Conservation (phyloP, 768 basidiomycete species). For the Stropharia rugosoannulata region DNA sequence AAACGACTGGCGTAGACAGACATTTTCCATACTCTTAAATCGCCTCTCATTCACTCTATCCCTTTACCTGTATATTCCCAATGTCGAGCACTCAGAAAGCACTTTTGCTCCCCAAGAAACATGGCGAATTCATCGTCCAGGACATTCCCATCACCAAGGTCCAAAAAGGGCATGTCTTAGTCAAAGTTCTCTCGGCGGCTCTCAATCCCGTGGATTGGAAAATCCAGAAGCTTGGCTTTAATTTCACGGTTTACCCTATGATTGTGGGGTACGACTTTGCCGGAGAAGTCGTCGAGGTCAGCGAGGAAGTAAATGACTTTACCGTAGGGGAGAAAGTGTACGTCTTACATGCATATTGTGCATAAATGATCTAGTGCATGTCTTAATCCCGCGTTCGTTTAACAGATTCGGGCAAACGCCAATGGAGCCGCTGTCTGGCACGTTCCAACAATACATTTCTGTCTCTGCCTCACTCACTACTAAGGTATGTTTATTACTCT, state of each 20-base stretch:
- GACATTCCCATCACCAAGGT: slow-evolving; percentile 21
- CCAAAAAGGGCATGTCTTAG: slow-evolving; percentile 35
- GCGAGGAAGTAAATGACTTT: slow-evolving; percentile 46
- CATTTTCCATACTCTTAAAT: too few species aligned
- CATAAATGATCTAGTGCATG: slow-evolving; percentile 23
- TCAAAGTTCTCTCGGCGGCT: slow-evolving; percentile 34
- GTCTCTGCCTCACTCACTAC: slow-evolving; percentile 1
- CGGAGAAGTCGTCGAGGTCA: slow-evolving; percentile 2
- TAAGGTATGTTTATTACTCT: not conserved
- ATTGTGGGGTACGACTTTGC: slow-evolving; percentile 6
- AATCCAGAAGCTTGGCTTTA: slow-evolving; percentile 31
- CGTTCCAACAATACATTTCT: slow-evolving; percentile 24
- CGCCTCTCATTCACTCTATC: too few species aligned
- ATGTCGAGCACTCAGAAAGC: slow-evolving; percentile 6
- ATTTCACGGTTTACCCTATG: not conserved
- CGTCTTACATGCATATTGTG: slow-evolving; percentile 10
- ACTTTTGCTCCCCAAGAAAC: not conserved
- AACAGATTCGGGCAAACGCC: slow-evolving; percentile 27
- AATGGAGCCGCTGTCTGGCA: slow-evolving; percentile 33
- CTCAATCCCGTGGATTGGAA: slow-evolving; percentile 56
- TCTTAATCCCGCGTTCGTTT: not conserved
- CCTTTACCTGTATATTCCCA: too few species aligned
- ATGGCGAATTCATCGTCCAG: slow-evolving; percentile 9
- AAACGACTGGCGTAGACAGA: too few species aligned
- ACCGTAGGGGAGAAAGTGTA: slow-evolving; percentile 55